Base-by-base conservation (phyloP, 1,284 basidiomycete species). In the Ganoderma resinaceum region DNA sequence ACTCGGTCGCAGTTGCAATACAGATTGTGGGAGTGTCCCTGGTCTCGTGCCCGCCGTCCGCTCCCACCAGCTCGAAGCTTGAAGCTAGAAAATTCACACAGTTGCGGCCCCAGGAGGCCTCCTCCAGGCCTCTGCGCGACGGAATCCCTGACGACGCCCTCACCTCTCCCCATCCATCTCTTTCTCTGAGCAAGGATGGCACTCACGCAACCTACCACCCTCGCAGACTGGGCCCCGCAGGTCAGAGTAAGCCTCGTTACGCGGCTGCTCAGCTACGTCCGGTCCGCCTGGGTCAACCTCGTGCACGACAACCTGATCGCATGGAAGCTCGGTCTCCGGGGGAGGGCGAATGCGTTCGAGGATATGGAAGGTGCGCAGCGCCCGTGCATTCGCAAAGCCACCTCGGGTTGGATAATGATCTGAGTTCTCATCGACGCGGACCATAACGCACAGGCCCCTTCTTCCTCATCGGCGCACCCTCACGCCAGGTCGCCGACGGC, bases 391-490 rank as follows among this genome's bases (percentile, higher is more conserved):
- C 26, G 18, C 20, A 52, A 23, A 23, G 49, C 8, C 49, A 52
- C 49, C 5, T 35, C 35, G 35, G 35, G 35, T 9, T 35, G 35
- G 9, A 9, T 9, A 9, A 35, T 35, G 5, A 9, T 5, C 37
- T 12, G 7, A 12, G n/a, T n/a, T n/a, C n/a, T n/a, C n/a, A n/a
- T n/a, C n/a, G 52, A 55, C 53, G n/a, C 7, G 5, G 23, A 5
- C 20, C 11, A 12, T 26, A 49, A 26, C 43, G 23, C 31, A 42
- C 31, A 78, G 78, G 77, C 5, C 78, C 78, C 1, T 73, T 72
- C 65, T 79, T 77, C 64, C 64, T 78, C 20, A 7, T 69, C 18
- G 75, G 73, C n/a, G 63, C 77, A 2, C 78, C 78, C 1, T 61
- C 67, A 23, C 71, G 76, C 35, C 67, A 75, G 58, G 61, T 78